Base-by-base conservation (phyloP, 495 filamentous ascomycete species). In the Penicillium argentinense region DNA sequence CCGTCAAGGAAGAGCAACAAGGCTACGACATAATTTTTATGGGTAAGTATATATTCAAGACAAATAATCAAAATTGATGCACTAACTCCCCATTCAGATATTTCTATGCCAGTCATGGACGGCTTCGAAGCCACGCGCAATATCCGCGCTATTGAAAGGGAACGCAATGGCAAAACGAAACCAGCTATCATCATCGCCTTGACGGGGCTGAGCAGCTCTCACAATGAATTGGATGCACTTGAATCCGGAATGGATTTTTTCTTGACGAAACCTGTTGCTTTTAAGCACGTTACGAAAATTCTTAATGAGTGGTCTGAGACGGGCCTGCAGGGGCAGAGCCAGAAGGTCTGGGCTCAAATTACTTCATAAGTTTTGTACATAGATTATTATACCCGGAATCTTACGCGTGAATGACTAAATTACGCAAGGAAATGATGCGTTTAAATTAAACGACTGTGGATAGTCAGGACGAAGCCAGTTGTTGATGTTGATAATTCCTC, bases 51-150 rank as follows among this genome's bases (percentile, higher is more conserved):
- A 17, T 19, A 0, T 9, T n/a, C 32, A 18, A n/a, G 4, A 9
- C 4, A 8, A 3, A 14, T n/a, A 14, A 16, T 16, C 3, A 38
- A 2, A 1, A 30, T 12, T 12, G 3, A 47, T 9, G 18, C 37
- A 41, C 34, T 34, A 1, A 28, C 4, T 13, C 1, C 18, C 4
- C 11, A 9, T 19, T 11, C 14, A 54, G 82, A 87, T 49, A 82
- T 88, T 25, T 81, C 80, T 19, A 89, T 90, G 86, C 86, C 86
- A 0, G 62, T 88, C 0, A 83, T 88, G 73, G 79, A 86, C 39
- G 85, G 85, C n/a, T 76, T 87, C 23, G 83, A 85, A 55, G 77
- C 84, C 9, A 82, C 85, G 4, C 74, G 78, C 4, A 69, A 73
- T 9, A 87, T 88, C 41, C 74, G 85, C 9, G 65, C 71, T 14